phyloP scores from a whole-genome alignment of 768 basidiomycete genomes.

The Clathrus columnatus region DNA sequence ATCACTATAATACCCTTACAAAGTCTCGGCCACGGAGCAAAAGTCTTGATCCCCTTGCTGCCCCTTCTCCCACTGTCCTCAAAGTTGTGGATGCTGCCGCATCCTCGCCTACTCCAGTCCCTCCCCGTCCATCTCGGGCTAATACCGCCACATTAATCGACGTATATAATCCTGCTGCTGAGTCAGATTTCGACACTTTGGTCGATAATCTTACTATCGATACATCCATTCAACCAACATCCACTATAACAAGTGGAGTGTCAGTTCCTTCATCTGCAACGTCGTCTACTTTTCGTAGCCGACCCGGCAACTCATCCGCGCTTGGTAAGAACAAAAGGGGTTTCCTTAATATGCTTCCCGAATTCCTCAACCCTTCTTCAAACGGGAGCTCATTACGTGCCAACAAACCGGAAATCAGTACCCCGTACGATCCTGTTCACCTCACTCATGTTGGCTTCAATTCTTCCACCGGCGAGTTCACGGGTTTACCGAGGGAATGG shows the following conservation, averaged over 20 bases:
- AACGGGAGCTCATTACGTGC: slow-evolving; percentile 26
- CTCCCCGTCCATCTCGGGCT: slow-evolving; percentile 73
- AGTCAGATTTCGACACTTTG: slow-evolving; percentile 34
- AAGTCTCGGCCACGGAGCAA: slow-evolving; percentile 18
- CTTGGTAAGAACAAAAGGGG: slow-evolving; percentile 47
- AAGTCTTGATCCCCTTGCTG: slow-evolving; percentile 9
- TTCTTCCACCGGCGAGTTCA: slow-evolving; percentile 96
- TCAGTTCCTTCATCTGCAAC: not conserved
- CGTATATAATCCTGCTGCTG: slow-evolving; percentile 38
- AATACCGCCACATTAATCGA: slow-evolving; percentile 79
- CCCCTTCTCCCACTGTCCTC: slow-evolving; percentile 17
- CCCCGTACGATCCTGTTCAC: slow-evolving; percentile 97
- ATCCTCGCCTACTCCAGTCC: slow-evolving; percentile 39
- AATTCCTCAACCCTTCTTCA: slow-evolving; percentile 48
- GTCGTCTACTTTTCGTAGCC: not conserved
- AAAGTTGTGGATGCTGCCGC: slow-evolving; percentile 13
- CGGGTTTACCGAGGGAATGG: slow-evolving; percentile 98
- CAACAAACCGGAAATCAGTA: slow-evolving; percentile 87
- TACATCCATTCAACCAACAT: not conserved
- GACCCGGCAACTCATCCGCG: slow-evolving; percentile 12
- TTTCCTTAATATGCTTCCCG: slow-evolving; percentile 49
- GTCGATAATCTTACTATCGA: not conserved
- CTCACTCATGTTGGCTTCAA: slow-evolving; percentile 99
- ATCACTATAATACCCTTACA: slow-evolving; percentile 29
- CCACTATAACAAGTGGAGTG: not conserved